Evolutionary conservation across 768 basidiomycete genomes (phyloP).

Genomic region (Boletus tylopilopsis): DNA sequence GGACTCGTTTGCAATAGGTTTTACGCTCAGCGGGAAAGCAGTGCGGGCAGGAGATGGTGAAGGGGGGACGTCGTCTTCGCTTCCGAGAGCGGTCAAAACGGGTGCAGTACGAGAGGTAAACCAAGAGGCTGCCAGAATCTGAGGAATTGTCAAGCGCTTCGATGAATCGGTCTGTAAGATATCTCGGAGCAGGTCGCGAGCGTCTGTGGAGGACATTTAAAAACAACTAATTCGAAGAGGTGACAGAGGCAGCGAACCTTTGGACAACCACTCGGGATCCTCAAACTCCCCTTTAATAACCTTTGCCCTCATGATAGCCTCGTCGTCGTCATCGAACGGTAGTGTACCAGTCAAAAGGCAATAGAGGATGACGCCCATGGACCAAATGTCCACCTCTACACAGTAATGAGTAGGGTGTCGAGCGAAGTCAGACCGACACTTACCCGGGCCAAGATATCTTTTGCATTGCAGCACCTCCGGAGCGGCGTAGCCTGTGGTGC

Average conservation of each 20-base stretch:
- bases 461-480: constrained; percentile 88
- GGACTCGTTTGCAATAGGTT: constrained; percentile 7
- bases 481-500: constrained; percentile 90
- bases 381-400: constrained; percentile 94
- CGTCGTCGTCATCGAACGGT: constrained; percentile 90
- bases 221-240: neutral
- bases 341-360: constrained; percentile 84
- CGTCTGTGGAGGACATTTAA: constrained; percentile 47
- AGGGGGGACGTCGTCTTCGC: constrained; percentile 21
- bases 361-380: constrained; percentile 88
- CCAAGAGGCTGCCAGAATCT: constrained; percentile 86
- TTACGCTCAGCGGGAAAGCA: constrained; percentile 28
- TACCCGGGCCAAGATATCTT: constrained; percentile 89
- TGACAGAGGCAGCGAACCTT: constrained; percentile 47
- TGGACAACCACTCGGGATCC: constrained; percentile 88
- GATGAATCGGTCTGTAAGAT: constrained; percentile 76
- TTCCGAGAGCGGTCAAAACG: constrained; percentile 1
- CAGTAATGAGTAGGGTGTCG: constrained; percentile 8
- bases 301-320: constrained; percentile 74
- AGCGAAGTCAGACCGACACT: constrained; percentile 21
- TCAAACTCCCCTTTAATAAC: constrained; percentile 86
- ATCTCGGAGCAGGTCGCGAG: constrained; percentile 75
- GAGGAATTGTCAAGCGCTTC: constrained; percentile 74
- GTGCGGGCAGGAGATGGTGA: constrained; percentile 32
- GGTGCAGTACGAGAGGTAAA: constrained; percentile 45